Base-by-base conservation (phyloP, 2,329 filamentous ascomycete genomes). In the Pseudocercospora eumusae region DNA sequence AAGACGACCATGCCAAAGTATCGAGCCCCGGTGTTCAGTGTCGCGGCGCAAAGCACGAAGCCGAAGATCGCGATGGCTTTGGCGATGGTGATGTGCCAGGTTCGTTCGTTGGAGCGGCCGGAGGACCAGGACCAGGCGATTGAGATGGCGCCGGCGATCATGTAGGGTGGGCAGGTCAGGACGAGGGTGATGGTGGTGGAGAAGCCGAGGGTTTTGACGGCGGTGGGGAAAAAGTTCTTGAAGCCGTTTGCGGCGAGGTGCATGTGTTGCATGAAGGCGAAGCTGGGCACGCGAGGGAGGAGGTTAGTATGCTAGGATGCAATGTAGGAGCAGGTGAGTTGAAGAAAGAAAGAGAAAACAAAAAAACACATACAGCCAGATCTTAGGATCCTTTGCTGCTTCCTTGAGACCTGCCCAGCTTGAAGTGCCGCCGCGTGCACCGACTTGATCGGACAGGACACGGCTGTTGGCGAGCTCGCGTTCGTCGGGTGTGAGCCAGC, bases 231-330 rank as follows among this genome's bases (percentile, higher is more conserved):
- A 70, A 78, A 80, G 69, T 79, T 79, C 66, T 82, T 69, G 74
- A 84, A 84, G 0, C 79, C 78, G 62, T 83, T 82, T 0, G 82
- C 81, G 0, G 79, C 81, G 11, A 84, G 72, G 68, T 85, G 82
- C 68, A 83, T 81, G 70, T 84, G 83, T 66, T 84, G 81, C 82
- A 84, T 84, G 36, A 84, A 73, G 4, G 78, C 79, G 64, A 84
- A 81, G 18, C 44, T 47, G 13, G 18, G 15, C 7, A 25, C 23
- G n/a, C n/a, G n/a, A n/a, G n/a, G n/a, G n/a, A n/a, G n/a, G 18
- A 9, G 2, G 10, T 47, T 15, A 47, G 44, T 21, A 25, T 47
- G 44, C 44, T 47, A 20, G 23, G 25, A 10, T 56, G 2, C 83
- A 65, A 83, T 80, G 31, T 83, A 72, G 4, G 78, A 78, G 64